Evolutionary conservation across 2,329 filamentous ascomycete genomes (phyloP), one percentile per base, ranked within the genome.

Genomic region (Lecanicillium sp.): DNA sequence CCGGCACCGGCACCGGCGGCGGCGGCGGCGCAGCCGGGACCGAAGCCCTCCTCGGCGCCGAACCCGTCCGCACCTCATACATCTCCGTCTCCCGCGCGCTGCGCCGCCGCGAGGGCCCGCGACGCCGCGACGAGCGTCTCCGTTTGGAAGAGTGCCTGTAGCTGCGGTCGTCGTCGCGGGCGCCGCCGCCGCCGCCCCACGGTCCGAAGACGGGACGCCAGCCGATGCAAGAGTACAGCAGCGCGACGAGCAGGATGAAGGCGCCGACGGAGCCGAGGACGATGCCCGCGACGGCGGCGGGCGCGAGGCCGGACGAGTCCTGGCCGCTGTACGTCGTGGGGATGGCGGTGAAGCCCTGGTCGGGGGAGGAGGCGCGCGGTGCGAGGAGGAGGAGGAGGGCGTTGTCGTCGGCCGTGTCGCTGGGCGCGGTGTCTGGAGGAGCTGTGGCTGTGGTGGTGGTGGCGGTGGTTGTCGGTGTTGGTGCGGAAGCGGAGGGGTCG

Each of bases 221-320:
- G 51, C 72, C 71, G 24, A 77, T 61, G n/a, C 66, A 67, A 2
- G 70, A 67, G 59, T 76, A 78, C 49, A 79, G 54, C 11, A 79
- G 57, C 60, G 73, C 73, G 24, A 80, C 62, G 11, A 79, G 52
- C 27, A 81, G 64, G 26, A 80, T 59, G 59, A 81, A 75, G 44
- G 70, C 78, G 23, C 63, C 68, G 40, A 73, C 66, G 35, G 68
- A 65, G 53, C 70, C 71, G 43, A 74, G 62, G 4, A 71, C 68
- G 50, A 73, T 71, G 54, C 64, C 71, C 9, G 62, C 71, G 12
- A 74, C 60, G 42, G 64, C 62, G 50, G 66, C 71, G 0, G 71
- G 75, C 15, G 56, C 59, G 56, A 62, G 72, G 54, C 58, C 77
- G 60, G 52, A 68, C 42, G 63, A 40, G 19, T 60, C 54, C 17